Base-by-base conservation (phyloP, 2,329 filamentous ascomycete genomes). In the Xylaria sp. region DNA sequence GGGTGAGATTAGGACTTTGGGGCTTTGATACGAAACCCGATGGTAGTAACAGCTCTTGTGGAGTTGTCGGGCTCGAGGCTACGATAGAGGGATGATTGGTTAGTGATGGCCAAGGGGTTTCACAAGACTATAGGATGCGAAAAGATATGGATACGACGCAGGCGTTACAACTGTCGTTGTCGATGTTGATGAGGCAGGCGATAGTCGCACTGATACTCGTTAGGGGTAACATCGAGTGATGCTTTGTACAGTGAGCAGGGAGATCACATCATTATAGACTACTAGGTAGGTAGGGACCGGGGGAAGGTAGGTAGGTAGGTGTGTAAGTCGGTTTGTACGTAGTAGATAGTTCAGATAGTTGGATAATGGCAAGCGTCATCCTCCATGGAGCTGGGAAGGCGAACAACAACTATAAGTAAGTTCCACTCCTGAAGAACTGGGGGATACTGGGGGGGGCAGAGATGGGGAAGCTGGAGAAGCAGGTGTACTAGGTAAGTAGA, bases 291-390 rank as follows among this genome's bases (percentile, higher is more conserved):
- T 27, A 21, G 27, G 27, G 10, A 54, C 23, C 48, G 29, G 13
- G 16, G 32, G 32, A 13, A 53, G 27, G 27, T 29, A 57, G 9
- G 16, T n/a, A n/a, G n/a, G n/a, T 55, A 35, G 16, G 8, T 55
- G 12, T 16, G 37, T 37, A 23, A 8, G 10, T 37, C 9, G 12
- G 29, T 51, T 27, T n/a, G 12, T n/a, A n/a, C n/a, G n/a, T n/a
- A n/a, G n/a, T n/a, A n/a, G n/a, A n/a, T n/a, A n/a, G n/a, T n/a
- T n/a, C n/a, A 23, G 5, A 13, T 16, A 8, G 9, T 13, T 32
- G 8, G 21, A 53, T n/a, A 32, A 54, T 50, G 61, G 61, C 42
- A 68, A 57, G 60, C 60, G 60, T 55, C 13, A 68, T 63, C 47
- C 37, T 13, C n/a, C n/a, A n/a, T n/a, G n/a, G 55, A 27, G 16